Conservation (phyloP, 495 filamentous ascomycete genomes). For the Trichoderma asperelloides region DNA sequence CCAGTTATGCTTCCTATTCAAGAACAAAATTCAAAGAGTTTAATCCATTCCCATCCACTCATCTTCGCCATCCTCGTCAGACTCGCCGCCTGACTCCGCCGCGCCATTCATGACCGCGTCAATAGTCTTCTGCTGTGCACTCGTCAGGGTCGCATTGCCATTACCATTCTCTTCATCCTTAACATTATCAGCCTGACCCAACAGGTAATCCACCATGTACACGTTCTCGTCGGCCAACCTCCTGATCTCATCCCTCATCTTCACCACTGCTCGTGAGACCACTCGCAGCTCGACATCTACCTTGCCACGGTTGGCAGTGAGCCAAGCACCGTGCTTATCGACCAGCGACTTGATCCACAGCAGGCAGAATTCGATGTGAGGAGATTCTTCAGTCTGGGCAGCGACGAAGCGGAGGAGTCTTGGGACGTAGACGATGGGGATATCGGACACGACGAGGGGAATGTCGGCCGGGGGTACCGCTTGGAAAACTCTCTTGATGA, state of each 20-base stretch:
- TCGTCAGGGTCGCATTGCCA: constrained; percentile 2
- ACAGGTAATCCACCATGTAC: constrained; percentile 76
- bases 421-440: constrained; percentile 81
- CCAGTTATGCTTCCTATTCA: not conserved
- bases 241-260: constrained; percentile 66
- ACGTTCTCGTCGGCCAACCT: constrained; percentile 76
- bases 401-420: constrained; percentile 78
- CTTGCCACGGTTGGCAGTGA: constrained; percentile 66
- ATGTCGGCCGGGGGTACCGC: constrained; percentile 69
- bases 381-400: constrained; percentile 75
- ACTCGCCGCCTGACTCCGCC: constrained; percentile 15
- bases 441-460: constrained; percentile 61
- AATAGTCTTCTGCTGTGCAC: constrained; percentile 13
- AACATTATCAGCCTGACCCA: constrained; percentile 29
- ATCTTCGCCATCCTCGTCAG: constrained; percentile 28
- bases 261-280: constrained; percentile 64
- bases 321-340: constrained; percentile 68
- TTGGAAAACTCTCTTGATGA: constrained; percentile 80
- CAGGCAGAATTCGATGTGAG: constrained; percentile 88
- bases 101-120: constrained; percentile 19
- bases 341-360: constrained; percentile 85
- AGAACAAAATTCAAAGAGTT: not conserved
- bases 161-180: constrained; percentile 15
- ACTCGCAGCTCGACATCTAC: constrained; percentile 74
- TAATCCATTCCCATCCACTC: constrained; percentile 51